phyloP scores from a whole-genome alignment of 2,329 filamentous ascomycete species.

The Nemania abortiva region DNA sequence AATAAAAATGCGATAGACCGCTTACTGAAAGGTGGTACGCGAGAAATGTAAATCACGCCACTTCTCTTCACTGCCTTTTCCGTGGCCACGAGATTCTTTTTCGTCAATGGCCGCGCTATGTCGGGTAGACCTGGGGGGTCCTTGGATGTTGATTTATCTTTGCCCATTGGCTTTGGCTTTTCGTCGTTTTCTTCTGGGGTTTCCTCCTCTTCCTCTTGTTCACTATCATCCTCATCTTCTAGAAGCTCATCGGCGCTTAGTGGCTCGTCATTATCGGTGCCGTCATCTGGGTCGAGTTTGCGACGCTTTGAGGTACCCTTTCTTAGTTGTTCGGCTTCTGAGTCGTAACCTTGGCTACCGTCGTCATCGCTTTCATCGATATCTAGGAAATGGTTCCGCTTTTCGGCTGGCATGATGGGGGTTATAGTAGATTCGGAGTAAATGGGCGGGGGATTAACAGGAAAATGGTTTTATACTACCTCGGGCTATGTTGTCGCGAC shows the following conservation, averaged over 20 bases:
- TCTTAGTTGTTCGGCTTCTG: constrained; percentile 71
- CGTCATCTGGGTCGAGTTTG: constrained; percentile 48
- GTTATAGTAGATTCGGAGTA: neutral
- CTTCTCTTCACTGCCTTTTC: constrained; percentile 76
- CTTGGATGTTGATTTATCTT: constrained; percentile 46
- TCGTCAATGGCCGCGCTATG: constrained; percentile 67
- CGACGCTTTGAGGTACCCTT: constrained; percentile 73
- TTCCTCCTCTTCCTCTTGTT: constrained; percentile 42
- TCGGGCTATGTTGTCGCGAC: constrained; percentile 1
- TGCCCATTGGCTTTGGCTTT: constrained; percentile 28
- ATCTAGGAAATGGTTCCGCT: constrained; percentile 79
- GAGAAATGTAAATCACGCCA: constrained; percentile 85
- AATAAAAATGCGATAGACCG: neutral
- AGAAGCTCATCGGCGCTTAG: constrained; percentile 50
- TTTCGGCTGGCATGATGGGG: constrained; percentile 72
- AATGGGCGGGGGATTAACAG: neutral
- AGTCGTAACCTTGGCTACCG: constrained; percentile 71
- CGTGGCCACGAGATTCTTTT: constrained; percentile 75
- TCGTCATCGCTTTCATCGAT: constrained; percentile 70
- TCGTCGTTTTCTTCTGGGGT: constrained; percentile 36
- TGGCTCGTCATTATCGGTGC: constrained; percentile 48
- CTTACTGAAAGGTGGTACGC: constrained; percentile 88
- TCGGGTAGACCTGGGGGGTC: constrained; percentile 59
- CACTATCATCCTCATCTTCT: constrained; percentile 30
- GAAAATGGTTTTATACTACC: neutral